Conservation (phyloP, 805 yeast genomes). For the Saccharomycopsis olivae region DNA sequence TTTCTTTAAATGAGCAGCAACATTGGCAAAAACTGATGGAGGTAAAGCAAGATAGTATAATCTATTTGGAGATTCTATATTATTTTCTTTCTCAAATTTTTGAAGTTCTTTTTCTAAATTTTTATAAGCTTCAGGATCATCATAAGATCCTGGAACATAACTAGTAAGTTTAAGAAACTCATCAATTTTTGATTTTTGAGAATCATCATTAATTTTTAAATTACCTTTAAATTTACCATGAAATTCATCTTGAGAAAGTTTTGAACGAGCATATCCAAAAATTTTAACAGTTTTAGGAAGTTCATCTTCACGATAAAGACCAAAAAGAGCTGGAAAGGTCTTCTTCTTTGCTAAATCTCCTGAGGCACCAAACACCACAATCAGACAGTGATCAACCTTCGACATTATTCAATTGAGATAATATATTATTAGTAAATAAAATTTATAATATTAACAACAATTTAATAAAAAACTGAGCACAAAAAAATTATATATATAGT, state of each 20-base stretch:
- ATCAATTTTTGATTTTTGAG: constrained; percentile 32
- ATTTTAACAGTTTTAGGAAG: constrained; percentile 62
- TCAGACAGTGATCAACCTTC: constrained; percentile 17
- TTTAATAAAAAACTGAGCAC: too few relatives aligned
- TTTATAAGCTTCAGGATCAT: constrained; percentile 62
- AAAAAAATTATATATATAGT: too few relatives aligned
- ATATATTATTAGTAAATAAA: too few relatives aligned
- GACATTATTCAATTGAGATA: not conserved
- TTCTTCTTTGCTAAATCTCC: constrained; percentile 95
- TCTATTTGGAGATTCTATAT: constrained; percentile 52
- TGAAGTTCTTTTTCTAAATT: constrained; percentile 45
- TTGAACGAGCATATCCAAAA: constrained; percentile 87
- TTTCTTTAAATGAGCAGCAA: constrained; percentile 62
- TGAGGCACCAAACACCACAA: constrained; percentile 88
- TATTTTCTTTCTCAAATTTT: constrained; percentile 42
- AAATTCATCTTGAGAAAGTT: constrained; percentile 56
- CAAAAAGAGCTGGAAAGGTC: constrained; percentile 82
- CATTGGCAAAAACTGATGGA: constrained; percentile 79
- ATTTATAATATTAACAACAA: too few relatives aligned
- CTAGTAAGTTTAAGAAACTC: constrained; percentile 56
- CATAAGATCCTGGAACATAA: constrained; percentile 76
- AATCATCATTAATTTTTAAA: constrained; percentile 44
- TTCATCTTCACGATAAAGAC: constrained; percentile 65
- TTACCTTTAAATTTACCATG: constrained; percentile 52
- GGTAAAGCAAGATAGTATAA: constrained; percentile 91